phyloP scores from a whole-genome alignment of 2,329 filamentous ascomycete genomes.

The Thielaviopsis populi region DNA sequence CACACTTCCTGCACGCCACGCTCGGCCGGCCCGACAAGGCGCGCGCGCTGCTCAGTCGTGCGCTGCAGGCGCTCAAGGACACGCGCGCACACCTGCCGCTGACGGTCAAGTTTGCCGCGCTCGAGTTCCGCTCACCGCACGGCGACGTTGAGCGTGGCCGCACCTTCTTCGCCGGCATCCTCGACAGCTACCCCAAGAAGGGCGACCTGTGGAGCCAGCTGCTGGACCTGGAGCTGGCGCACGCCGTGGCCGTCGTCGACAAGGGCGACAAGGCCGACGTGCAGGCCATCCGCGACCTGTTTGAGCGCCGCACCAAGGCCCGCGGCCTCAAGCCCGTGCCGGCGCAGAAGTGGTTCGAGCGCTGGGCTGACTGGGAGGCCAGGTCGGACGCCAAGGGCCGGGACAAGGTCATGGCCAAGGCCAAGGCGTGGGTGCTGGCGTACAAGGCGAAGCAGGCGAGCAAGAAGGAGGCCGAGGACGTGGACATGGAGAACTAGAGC shows the following conservation, averaged over 20 bases:
- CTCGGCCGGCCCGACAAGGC: slow-evolving; percentile 55
- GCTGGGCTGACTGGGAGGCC: slow-evolving; percentile 83
- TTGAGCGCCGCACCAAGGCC: slow-evolving; percentile 59
- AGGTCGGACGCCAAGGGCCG: slow-evolving; percentile 51
- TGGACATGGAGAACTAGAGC: slow-evolving; percentile 20
- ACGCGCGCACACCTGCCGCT: slow-evolving; percentile 48
- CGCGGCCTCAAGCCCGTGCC: slow-evolving; percentile 65
- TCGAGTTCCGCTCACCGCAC: slow-evolving; percentile 74
- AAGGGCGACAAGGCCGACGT: slow-evolving; percentile 39
- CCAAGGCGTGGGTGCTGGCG: slow-evolving; percentile 42
- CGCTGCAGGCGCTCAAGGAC: slow-evolving; percentile 62
- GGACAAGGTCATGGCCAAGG: slow-evolving; percentile 52
- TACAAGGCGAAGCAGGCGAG: slow-evolving; percentile 33
- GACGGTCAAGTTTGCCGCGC: slow-evolving; percentile 73
- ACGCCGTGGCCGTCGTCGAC: slow-evolving; percentile 38
- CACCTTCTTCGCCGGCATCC: slow-evolving; percentile 81
- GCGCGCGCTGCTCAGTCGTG: slow-evolving; percentile 64
- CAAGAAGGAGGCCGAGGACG: slow-evolving; percentile 18
- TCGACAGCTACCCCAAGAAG: slow-evolving; percentile 75
- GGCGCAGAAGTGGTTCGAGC: slow-evolving; percentile 77
- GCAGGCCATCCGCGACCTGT: slow-evolving; percentile 55
- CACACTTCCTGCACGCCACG: slow-evolving; percentile 74
- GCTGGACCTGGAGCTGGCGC: slow-evolving; percentile 65
- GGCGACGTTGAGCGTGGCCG: slow-evolving; percentile 82
- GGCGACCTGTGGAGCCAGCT: slow-evolving; percentile 88